Evolutionary conservation across 192 early-diverging fungal species (phyloP).

Genomic region (Pilobolus umbonatus): DNA sequence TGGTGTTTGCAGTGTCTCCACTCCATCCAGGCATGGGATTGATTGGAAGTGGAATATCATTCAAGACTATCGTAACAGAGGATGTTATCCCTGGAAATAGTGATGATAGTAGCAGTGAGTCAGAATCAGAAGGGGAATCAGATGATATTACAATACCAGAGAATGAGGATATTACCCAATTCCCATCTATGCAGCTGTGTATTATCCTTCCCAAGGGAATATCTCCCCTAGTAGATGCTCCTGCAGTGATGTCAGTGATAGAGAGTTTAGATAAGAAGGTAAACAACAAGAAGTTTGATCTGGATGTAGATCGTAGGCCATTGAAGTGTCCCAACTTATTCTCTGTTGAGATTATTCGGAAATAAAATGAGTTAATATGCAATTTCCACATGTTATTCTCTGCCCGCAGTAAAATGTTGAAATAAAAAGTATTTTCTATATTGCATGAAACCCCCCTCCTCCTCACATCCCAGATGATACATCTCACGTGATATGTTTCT

Average conservation of each 20-base stretch:
- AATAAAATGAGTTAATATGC: neutral
- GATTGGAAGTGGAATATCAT: constrained; percentile 9
- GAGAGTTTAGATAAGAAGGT: constrained; percentile 19
- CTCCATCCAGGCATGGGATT: constrained; percentile 22
- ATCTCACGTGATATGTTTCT: no score
- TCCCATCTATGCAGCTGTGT: constrained; percentile 6
- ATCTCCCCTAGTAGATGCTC: constrained; percentile 6
- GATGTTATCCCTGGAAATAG: neutral
- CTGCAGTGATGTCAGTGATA: constrained; percentile 15
- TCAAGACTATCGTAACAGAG: neutral
- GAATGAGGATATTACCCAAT: neutral
- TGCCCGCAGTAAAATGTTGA: neutral
- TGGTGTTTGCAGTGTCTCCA: constrained; percentile 28
- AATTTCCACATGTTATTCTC: no score
- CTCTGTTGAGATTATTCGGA: constrained; percentile 1
- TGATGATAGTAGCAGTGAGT: constrained; percentile 12
- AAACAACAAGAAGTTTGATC: constrained; percentile 19
- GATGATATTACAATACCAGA: neutral
- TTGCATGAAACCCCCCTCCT: no score
- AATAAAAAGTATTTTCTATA: neutral
- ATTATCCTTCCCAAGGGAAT: neutral
- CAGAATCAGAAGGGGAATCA: constrained; percentile 17
- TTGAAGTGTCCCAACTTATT: constrained; percentile 4
- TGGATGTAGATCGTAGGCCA: constrained; percentile 14
- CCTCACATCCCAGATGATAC: no score